Percentiles rank a stretch among this genome's conserved stretches.
Conservation (phyloP, 2,329 filamentous ascomycete species). For the Talaromyces albobiverticillius region DNA sequence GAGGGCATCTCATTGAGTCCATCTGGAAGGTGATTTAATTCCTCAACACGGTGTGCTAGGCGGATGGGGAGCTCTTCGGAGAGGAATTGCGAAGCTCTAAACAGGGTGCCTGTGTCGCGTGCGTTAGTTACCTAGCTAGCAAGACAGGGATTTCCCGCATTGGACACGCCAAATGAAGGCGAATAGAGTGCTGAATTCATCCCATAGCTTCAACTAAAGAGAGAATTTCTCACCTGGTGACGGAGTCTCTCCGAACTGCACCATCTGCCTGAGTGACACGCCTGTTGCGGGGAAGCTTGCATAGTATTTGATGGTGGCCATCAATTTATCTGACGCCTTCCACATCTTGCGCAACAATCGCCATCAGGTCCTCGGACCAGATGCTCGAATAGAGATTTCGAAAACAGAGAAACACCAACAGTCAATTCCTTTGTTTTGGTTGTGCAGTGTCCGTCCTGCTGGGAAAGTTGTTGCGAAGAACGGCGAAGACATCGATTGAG, state of each 20-base stretch:
- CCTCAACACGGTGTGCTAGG: slow-evolving; percentile 91
- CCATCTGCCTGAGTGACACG: slow-evolving; percentile 96
- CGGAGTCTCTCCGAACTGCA: slow-evolving; percentile 93
- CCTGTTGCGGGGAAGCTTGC: slow-evolving; percentile 95
- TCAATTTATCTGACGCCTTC: slow-evolving; percentile 85
- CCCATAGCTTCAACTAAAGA: too few species aligned
- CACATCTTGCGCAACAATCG: slow-evolving; percentile 62
- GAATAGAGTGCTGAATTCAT: too few species aligned
- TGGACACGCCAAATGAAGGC: neutral
- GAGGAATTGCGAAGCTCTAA: slow-evolving; percentile 96
- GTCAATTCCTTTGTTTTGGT: too few species aligned
- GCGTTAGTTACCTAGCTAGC: slow-evolving; percentile 1
- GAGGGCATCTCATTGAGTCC: slow-evolving; percentile 97
- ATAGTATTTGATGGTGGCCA: slow-evolving; percentile 97
- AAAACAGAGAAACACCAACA: too few species aligned
- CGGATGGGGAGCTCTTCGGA: slow-evolving; percentile 97
- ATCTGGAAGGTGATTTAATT: slow-evolving; percentile 87
- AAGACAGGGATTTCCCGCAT: neutral
- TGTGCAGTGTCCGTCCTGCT: too few species aligned
- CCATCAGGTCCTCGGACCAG: slow-evolving; percentile 14
- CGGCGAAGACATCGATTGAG: too few species aligned
- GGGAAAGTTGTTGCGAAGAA: too few species aligned
- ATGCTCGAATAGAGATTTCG: neutral
- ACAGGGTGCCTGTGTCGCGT: slow-evolving; percentile 70
- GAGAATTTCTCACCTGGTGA: slow-evolving; percentile 66